These are phyloP conservation scores for Tricholoma saponaceum DNA, from an alignment of 768 basidiomycete species.

Conservation along the genomic window DNA sequence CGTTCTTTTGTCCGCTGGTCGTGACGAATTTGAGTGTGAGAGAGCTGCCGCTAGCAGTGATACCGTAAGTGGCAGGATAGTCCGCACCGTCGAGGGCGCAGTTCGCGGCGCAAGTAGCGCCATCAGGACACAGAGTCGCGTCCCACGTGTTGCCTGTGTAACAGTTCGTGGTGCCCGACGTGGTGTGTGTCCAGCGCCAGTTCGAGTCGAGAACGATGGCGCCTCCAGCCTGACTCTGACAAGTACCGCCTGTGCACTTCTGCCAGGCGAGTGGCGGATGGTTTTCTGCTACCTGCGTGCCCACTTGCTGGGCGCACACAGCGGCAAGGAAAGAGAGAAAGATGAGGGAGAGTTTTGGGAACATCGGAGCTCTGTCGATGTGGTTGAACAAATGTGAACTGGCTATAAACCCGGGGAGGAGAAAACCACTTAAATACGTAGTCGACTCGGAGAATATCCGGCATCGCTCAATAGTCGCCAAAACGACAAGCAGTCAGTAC, in stretches of 20 bases:
- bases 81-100: constrained; percentile 44
- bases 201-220: constrained; percentile 50
- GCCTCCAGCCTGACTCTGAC: constrained; percentile 30
- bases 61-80: constrained; percentile 49
- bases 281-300: constrained; percentile 36
- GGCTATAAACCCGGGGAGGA: background rate
- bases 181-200: constrained; percentile 52
- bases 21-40: constrained; percentile 50
- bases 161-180: constrained; percentile 35
- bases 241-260: constrained; percentile 42
- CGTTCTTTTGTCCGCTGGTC: constrained; percentile 29
- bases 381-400: background rate
- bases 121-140: constrained; percentile 45
- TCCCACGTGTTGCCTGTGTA: constrained; percentile 59
- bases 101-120: constrained; percentile 40
- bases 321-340: constrained; percentile 35
- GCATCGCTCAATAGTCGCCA: background rate
- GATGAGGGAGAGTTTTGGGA: constrained; percentile 34
- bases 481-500: background rate
- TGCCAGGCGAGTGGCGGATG: constrained; percentile 31
- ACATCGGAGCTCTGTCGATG: constrained; percentile 22
- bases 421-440: background rate
- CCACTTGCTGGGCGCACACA: constrained; percentile 48
- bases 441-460: background rate
- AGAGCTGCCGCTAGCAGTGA: constrained; percentile 41